Conservation (phyloP, 371 early-diverging fungal genomes). For the Quaeritorhiza haematococci region DNA sequence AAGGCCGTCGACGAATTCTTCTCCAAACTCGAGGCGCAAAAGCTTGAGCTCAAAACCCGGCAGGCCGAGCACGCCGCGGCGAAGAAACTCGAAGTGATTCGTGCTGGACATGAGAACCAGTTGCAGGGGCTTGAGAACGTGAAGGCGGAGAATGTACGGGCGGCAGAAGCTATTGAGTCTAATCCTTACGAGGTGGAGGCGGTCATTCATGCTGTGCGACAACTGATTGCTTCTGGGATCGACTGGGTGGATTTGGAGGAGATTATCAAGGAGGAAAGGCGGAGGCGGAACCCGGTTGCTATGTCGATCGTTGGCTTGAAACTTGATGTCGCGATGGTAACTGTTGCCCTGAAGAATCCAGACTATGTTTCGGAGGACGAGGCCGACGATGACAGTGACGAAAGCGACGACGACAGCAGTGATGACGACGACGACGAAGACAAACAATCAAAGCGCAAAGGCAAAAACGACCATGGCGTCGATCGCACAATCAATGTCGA, state of each 20-base stretch:
- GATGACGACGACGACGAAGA: constrained; percentile 20
- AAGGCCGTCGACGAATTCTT: constrained; percentile 88
- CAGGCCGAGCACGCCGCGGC: constrained; percentile 65
- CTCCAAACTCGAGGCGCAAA: constrained; percentile 85
- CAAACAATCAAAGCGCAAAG: constrained; percentile 5
- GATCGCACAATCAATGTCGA: constrained; percentile 67
- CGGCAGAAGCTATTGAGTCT: constrained; percentile 77
- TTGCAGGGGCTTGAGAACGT: constrained; percentile 65
- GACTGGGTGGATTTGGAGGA: constrained; percentile 92
- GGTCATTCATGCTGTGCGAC: constrained; percentile 76
- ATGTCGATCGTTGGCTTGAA: constrained; percentile 65
- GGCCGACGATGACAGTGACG: constrained; percentile 33
- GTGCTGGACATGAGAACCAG: constrained; percentile 73
- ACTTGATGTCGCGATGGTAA: constrained; percentile 68
- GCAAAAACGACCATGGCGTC: constrained; percentile 4
- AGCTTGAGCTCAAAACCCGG: constrained; percentile 61
- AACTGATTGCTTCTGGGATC: constrained; percentile 86
- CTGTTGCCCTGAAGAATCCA: constrained; percentile 46
- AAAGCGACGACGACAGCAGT: constrained; percentile 29
- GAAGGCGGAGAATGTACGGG: constrained; percentile 58
- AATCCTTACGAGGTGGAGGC: constrained; percentile 82
- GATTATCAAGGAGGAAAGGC: constrained; percentile 77
- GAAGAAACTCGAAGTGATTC: constrained; percentile 78
- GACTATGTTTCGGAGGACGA: constrained; percentile 20
- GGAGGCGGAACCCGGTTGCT: constrained; percentile 75